Base-by-base conservation (phyloP, 176 grass and related monocot species). In the Phyllostachys edulis region DNA sequence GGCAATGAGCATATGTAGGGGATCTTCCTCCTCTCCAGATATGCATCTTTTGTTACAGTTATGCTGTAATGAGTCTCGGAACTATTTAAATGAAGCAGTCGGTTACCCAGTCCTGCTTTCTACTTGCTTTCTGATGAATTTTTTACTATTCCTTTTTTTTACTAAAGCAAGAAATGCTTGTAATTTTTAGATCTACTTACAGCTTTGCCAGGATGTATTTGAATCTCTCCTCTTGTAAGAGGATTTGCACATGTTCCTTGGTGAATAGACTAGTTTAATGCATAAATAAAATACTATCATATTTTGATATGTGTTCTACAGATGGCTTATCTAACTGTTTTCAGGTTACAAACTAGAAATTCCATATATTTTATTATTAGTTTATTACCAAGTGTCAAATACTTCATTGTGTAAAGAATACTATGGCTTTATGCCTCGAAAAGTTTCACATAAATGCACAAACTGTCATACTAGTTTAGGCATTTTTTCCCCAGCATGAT, bases 1-100 rank as follows among this genome's bases (percentile, higher is more conserved):
- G 96, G 96, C 80, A 98, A 98, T 85, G 96, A 98, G 69, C 59
- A 80, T 80, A 95, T 76, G 96, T 98, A 85, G 71, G 92, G 40
- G 23, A 8, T 78, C 34, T 84, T 27, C 40, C 46, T 87, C 38
- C 27, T 88, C 37, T 46, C 13, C 68, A 74, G 37, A 67, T 29
- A 29, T 57, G 24, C 55, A 45, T 60, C 6, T 79, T 85, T 76
- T 68, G 8, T 66, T 66, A 36, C 59, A 80, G 24, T 60, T 55
- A 55, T 73, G 38, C 4, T 83, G 44, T 45, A 51, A 68, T 74
- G 46, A 51, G 36, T 68, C 46, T 51, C 20, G 44, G 1, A 86
- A 74, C 34, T 73, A 68, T 56, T 78, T 80, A 73, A 70, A 72
- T 26, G 34, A 63, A 66, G 38, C 15, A 38, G 6, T 73, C 45